phyloP scores from a whole-genome alignment of 2,329 filamentous ascomycete genomes.

The Geoglossum cookeanum region DNA sequence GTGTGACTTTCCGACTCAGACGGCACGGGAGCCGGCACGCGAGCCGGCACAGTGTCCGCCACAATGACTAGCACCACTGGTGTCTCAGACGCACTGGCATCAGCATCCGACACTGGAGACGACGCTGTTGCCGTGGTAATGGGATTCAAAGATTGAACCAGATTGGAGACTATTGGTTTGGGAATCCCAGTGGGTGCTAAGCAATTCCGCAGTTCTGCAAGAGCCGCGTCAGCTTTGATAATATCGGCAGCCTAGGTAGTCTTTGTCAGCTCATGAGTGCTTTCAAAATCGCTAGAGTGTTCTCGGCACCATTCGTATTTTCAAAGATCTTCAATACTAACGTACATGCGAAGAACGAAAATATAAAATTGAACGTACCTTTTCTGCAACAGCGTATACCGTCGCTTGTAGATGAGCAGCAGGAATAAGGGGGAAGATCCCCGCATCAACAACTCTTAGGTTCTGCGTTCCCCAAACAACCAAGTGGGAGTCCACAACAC shows the following conservation, averaged over 20 bases:
- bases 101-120: too few relatives aligned
- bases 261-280: too few relatives aligned
- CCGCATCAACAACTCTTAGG: conserved; percentile 27
- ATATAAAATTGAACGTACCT: conserved; percentile 16
- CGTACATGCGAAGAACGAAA: not conserved
- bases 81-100: too few relatives aligned
- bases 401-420: conserved; percentile 17
- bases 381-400: conserved; percentile 20
- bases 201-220: too few relatives aligned
- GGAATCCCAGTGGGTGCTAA: too few relatives aligned
- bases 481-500: conserved; percentile 28
- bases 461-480: conserved; percentile 26
- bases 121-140: not conserved
- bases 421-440: conserved; percentile 26
- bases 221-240: conserved; percentile 23
- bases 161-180: too few relatives aligned
- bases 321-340: too few relatives aligned
- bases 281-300: too few relatives aligned
- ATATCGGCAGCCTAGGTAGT: conserved; percentile 25
- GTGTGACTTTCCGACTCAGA: not conserved
- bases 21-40: not conserved
- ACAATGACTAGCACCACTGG: too few relatives aligned
- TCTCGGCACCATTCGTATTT: too few relatives aligned
- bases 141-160: too few relatives aligned
- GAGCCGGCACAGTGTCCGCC: not conserved